These are phyloP conservation scores for Daphne laureola DNA, from an alignment of 441 rosid genomes.

Conservation along the genomic window DNA sequence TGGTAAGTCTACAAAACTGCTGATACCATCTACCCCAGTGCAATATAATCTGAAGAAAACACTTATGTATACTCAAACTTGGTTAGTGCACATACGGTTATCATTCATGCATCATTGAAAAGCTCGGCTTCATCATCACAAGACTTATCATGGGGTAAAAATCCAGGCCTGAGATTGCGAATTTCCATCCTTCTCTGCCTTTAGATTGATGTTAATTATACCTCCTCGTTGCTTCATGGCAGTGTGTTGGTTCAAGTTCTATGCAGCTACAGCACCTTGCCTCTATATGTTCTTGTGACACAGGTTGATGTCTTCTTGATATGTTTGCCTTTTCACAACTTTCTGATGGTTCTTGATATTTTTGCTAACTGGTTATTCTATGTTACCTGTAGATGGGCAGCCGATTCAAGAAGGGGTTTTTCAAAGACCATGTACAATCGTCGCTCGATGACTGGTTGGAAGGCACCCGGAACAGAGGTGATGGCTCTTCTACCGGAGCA, in stretches of 20 bases:
- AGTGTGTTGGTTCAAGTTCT: conserved; percentile 76
- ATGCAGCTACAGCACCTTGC: conserved; percentile 87
- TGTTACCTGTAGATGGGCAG: conserved; percentile 50
- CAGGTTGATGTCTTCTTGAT: conserved; percentile 35
- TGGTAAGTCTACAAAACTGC: conserved; percentile 29
- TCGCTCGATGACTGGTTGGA: conserved; percentile 24
- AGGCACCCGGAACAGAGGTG: conserved; percentile 6
- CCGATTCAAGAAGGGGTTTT: conserved; percentile 37
- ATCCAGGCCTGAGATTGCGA: neutral
- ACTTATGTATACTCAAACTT: neutral
- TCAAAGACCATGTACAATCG: conserved; percentile 18
- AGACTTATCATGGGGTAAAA: conserved; percentile 74
- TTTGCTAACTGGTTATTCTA: neutral
- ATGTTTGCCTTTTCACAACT: neutral
- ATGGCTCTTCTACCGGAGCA: neutral
- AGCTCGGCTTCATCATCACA: conserved; percentile 45
- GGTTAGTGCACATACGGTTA: conserved; percentile 67
- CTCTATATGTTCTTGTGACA: conserved; percentile 67
- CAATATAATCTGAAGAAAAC: neutral
- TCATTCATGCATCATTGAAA: conserved; percentile 80
- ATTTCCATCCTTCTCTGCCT: neutral
- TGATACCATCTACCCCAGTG: no score
- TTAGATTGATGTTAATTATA: neutral
- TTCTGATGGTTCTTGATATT: neutral
- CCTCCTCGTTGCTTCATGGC: conserved; percentile 10